Evolutionary conservation across 1,284 basidiomycete species (phyloP).

Genomic region (Golubevia pallescens): DNA sequence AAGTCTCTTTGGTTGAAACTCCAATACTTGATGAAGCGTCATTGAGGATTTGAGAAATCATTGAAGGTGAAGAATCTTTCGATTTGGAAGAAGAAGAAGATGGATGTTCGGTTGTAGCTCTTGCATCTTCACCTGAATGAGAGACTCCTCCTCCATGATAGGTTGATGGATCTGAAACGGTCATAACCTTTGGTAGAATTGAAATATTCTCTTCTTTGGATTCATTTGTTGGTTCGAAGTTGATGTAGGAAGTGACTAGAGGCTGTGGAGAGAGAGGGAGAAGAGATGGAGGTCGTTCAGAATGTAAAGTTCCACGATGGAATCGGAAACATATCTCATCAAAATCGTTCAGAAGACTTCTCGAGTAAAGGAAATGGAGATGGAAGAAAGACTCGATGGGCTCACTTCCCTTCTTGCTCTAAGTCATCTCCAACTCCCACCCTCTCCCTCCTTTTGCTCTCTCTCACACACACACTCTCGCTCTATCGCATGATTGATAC

Average conservation of each 20-base stretch:
- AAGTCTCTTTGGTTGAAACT: too few relatives aligned
- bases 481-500: neutral
- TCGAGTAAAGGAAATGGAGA: too few relatives aligned
- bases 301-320: too few relatives aligned
- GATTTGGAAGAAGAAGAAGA: too few relatives aligned
- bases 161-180: constrained; percentile 26
- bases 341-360: too few relatives aligned
- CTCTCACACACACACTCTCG: too few relatives aligned
- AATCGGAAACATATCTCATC: too few relatives aligned
- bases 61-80: neutral
- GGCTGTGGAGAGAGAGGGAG: constrained; percentile 8
- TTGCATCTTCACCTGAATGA: neutral
- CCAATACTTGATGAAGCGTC: neutral
- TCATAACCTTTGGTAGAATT: constrained; percentile 26
- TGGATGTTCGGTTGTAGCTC: neutral
- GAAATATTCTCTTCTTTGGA: constrained; percentile 14
- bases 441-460: too few relatives aligned
- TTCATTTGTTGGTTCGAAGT: constrained; percentile 11
- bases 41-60: neutral
- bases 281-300: too few relatives aligned
- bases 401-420: neutral
- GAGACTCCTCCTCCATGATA: neutral
- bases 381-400: too few relatives aligned
- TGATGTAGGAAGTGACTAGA: constrained; percentile 41
- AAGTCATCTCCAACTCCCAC: neutral